These are phyloP conservation scores for Cymodocea nodosa DNA, from an alignment of 116 monocot species.

Conservation along the genomic window DNA sequence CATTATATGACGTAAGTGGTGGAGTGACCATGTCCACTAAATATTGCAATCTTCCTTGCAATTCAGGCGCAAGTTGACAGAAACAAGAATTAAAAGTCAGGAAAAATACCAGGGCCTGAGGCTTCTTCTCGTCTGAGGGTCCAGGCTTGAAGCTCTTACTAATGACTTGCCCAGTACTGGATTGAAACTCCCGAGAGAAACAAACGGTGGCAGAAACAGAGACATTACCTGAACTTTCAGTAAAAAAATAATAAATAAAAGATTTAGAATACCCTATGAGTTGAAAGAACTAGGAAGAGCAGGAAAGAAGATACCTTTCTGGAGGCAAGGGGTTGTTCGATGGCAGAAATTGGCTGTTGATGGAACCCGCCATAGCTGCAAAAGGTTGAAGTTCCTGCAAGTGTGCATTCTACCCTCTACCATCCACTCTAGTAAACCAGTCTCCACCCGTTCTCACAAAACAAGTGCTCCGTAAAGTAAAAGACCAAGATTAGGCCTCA, in stretches of 20 bases:
- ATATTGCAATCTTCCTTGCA: not conserved
- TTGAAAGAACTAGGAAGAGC: not conserved
- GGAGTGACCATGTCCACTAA: not conserved
- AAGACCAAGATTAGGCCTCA: no score
- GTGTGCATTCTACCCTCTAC: slow-evolving; percentile 3
- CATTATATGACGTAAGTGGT: no score
- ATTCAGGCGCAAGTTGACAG: not conserved
- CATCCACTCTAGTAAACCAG: no score
- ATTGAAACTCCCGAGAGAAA: slow-evolving; percentile 10
- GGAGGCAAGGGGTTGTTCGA: not conserved
- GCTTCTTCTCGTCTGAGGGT: not conserved
- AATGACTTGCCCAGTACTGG: slow-evolving; percentile 7
- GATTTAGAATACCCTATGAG: not conserved
- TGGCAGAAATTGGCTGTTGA: not conserved
- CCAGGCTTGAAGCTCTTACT: slow-evolving; percentile 13
- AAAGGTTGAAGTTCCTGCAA: slow-evolving; percentile 8
- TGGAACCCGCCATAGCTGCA: slow-evolving; percentile 9
- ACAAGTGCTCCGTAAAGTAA: no score
- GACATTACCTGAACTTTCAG: slow-evolving; percentile 1
- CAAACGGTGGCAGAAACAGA: slow-evolving; percentile 2
- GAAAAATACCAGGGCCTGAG: not conserved
- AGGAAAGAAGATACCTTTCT: not conserved
- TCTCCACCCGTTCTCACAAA: no score
- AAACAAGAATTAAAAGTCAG: not conserved
- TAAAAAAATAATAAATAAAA: not conserved